Conservation (phyloP, 129 eudicot species). For the Tagetes erecta region DNA sequence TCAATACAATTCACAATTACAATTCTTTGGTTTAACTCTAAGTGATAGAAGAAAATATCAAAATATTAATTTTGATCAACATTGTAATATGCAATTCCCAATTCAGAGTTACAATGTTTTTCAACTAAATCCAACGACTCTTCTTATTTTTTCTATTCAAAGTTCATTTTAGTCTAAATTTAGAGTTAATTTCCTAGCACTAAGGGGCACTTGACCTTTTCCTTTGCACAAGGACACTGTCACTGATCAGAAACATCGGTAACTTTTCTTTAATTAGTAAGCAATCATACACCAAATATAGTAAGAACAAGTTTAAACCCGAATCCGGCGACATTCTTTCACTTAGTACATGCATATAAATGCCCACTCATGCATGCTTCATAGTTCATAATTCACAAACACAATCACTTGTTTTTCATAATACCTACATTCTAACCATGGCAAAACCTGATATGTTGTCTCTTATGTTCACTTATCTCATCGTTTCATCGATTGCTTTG, state of each 20-base stretch:
- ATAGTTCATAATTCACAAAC: neutral
- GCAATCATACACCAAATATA: conserved; percentile 23
- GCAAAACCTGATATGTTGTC: conserved; percentile 19
- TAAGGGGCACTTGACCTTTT: conserved; percentile 14
- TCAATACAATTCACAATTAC: too few relatives aligned
- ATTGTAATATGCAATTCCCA: too few relatives aligned
- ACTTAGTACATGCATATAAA: conserved; percentile 3
- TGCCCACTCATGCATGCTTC: neutral
- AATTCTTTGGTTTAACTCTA: too few relatives aligned
- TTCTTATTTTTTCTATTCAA: neutral
- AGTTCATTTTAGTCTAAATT: neutral
- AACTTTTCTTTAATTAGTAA: neutral
- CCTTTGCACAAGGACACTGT: conserved; percentile 15
- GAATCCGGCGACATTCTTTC: conserved; percentile 8
- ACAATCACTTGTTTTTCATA: neutral
- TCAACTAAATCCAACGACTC: neutral
- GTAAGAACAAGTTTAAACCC: conserved; percentile 21
- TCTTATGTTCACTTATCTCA: neutral
- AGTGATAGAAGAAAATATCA: too few relatives aligned
- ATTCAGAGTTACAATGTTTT: too few relatives aligned
- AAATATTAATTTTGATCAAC: too few relatives aligned
- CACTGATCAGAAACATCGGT: conserved; percentile 2
- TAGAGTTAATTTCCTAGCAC: neutral
- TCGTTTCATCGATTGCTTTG: conserved; percentile 27
- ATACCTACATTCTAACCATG: conserved; percentile 16